Evolutionary conservation across 306 rosid species (phyloP).

Genomic region (Citrullus mucosospermus): DNA sequence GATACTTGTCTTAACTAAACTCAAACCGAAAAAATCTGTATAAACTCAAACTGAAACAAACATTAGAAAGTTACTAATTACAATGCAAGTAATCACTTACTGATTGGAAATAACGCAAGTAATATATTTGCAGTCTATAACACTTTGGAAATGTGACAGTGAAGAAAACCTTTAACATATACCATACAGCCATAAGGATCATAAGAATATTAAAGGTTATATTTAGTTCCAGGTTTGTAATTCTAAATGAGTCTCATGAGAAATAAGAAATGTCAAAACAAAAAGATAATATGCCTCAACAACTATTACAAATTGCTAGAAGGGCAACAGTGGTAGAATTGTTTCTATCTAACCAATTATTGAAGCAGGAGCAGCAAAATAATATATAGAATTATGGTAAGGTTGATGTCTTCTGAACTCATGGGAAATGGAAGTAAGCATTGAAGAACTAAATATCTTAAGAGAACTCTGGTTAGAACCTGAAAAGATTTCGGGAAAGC

Average conservation of each 20-base stretch:
- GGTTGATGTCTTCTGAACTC: background rate
- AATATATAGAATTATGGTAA: background rate
- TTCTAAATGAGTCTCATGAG: background rate
- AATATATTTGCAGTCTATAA: background rate
- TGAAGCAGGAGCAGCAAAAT: background rate
- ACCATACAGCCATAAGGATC: background rate
- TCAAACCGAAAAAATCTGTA: background rate
- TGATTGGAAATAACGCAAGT: background rate
- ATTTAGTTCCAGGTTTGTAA: background rate
- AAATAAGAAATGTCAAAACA: background rate
- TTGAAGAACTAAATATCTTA: background rate
- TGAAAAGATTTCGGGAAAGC: slow-evolving; percentile 51
- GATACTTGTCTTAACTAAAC: background rate
- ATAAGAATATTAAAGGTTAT: background rate
- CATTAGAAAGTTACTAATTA: background rate
- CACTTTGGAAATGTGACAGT: background rate
- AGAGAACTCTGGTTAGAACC: slow-evolving; percentile 24
- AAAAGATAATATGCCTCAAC: background rate
- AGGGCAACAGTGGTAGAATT: background rate
- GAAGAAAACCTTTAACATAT: background rate
- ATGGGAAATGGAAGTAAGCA: background rate
- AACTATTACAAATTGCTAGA: background rate
- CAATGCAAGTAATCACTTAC: background rate
- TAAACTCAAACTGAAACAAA: background rate
- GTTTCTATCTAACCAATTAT: background rate